Evolutionary conservation across 2,329 filamentous ascomycete species (phyloP), one percentile per base, ranked within the genome.

Genomic region (Huntiella abstrusa): DNA sequence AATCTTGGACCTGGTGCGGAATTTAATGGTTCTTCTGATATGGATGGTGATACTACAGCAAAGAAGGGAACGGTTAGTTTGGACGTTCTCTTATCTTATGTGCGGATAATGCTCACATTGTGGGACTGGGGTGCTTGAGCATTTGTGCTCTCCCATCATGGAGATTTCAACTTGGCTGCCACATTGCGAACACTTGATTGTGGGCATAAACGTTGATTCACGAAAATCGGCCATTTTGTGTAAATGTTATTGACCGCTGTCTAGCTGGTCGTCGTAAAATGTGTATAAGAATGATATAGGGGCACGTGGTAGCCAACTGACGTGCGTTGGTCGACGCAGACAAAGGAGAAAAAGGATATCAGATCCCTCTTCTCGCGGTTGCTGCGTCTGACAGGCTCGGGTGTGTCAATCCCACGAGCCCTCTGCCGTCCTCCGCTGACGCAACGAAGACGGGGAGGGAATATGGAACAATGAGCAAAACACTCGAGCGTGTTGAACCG

Each of bases 171-270:
- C 83, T 55, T 87, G 75, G 36, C 66, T 62, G 36, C 76, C 74
- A 59, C 85, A 93, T 64, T 71, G 77, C 45, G 85, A 92, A 63
- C 85, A 93, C 69, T 88, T 93, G 63, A 93, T 83, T 17, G 77
- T 77, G 57, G 85, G 83, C 66, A 91, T 68, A 53, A 87, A 75
- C 60, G 73, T 71, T 59, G 75, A 80, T 59, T 76, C 71, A 57
- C 77, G 67, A 51, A 64, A 59, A 39, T 65, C 62, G 68, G 51
- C 44, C 51, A 52, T 52, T 40, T 12, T 40, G 38, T 17, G 12
- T 40, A 19, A 11, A 12, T 10, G 16, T 40, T 17, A 28, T 28
- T 28, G 22, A 28, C 7, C 22, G 22, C 22, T 28, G 22, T 7
- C 22, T 7, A 10, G 22, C 22, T 28, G 22, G 22, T 28, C 22